A percentile compares a stretch with the other conserved stretches of the same genome.
These are phyloP conservation scores for Annulohypoxylon stygium DNA, from an alignment of 495 filamentous ascomycete species.

Conservation along the genomic window DNA sequence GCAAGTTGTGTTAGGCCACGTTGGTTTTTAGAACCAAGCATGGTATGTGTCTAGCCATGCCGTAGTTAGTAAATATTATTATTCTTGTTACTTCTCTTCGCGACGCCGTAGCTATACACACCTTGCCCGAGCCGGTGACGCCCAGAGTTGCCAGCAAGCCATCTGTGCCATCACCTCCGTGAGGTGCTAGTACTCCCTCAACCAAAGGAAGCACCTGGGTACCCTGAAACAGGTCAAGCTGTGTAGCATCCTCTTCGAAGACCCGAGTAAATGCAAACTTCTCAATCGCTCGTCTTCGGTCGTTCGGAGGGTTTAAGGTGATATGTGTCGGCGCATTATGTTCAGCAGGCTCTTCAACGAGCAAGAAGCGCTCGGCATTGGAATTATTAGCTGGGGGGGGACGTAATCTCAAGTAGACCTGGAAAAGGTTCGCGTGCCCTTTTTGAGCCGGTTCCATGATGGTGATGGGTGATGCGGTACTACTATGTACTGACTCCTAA, in stretches of 20 bases:
- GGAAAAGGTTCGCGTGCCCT: conserved; percentile 72
- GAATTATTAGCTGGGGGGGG: conserved; percentile 69
- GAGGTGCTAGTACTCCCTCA: conserved; percentile 77
- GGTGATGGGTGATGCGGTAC: neutral
- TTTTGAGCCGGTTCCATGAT: conserved; percentile 52
- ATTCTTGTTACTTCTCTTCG: neutral
- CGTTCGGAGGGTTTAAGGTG: conserved; percentile 85
- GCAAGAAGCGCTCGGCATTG: conserved; percentile 76
- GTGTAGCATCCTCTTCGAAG: conserved; percentile 85
- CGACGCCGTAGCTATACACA: conserved; percentile 53
- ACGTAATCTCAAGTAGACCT: conserved; percentile 91
- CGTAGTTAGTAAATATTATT: conserved; percentile 17
- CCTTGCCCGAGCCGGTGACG: conserved; percentile 97
- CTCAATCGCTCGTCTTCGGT: conserved; percentile 88
- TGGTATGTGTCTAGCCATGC: conserved; percentile 86
- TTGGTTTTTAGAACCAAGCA: conserved; percentile 87
- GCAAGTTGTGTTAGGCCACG: conserved; percentile 92
- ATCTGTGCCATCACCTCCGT: conserved; percentile 83
- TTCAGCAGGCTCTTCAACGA: conserved; percentile 73
- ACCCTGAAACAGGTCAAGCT: conserved; percentile 89
- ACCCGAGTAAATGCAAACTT: conserved; percentile 95
- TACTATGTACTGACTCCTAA: neutral
- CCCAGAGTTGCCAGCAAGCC: conserved; percentile 92
- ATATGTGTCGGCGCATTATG: conserved; percentile 79
- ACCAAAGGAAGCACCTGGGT: conserved; percentile 81